Evolutionary conservation across 176 grass and related monocot genomes (phyloP), one percentile per base, ranked within the genome.

Genomic region (Avena atlantica): DNA sequence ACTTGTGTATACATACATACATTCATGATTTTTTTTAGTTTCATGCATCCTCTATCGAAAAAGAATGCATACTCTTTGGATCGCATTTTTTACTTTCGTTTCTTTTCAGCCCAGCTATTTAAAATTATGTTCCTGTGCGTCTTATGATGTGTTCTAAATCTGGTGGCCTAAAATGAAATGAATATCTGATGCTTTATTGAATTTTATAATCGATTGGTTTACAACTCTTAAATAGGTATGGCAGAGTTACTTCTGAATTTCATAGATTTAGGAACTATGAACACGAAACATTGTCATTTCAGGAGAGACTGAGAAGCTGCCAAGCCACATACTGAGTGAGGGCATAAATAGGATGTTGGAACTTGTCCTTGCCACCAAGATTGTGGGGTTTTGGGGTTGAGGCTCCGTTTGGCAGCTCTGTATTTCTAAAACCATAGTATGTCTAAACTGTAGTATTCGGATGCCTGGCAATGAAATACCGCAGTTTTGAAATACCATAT

Each of bases 351-450:
- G 16, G 59, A 55, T 55, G n/a, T 20, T 3, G 6, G 52, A 74
- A 84, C 29, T 87, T 78, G 14, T 78, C 13, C 12, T 91, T 78
- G 8, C 56, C 14, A 37, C 31, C 42, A 64, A 74, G 5, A 42
- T 74, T 79, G 15, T 9, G 1, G 76, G 9, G 9, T 67, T 66
- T 84, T 23, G 17, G 17, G 75, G 77, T 74, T 42, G n/a, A n/a
- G n/a, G n/a, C n/a, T n/a, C n/a, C n/a, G n/a, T n/a, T n/a, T n/a
- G n/a, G n/a, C n/a, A n/a, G n/a, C n/a, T n/a, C n/a, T n/a, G n/a
- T n/a, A n/a, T n/a, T n/a, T n/a, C n/a, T n/a, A n/a, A n/a, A n/a
- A n/a, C n/a, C n/a, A n/a, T n/a, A n/a, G n/a, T n/a, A n/a, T n/a
- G n/a, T n/a, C n/a, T n/a, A n/a, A n/a, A n/a, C n/a, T n/a, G n/a